Evolutionary conservation across 1,284 basidiomycete genomes (phyloP).

Genomic region (Moesziomyces sp.): DNA sequence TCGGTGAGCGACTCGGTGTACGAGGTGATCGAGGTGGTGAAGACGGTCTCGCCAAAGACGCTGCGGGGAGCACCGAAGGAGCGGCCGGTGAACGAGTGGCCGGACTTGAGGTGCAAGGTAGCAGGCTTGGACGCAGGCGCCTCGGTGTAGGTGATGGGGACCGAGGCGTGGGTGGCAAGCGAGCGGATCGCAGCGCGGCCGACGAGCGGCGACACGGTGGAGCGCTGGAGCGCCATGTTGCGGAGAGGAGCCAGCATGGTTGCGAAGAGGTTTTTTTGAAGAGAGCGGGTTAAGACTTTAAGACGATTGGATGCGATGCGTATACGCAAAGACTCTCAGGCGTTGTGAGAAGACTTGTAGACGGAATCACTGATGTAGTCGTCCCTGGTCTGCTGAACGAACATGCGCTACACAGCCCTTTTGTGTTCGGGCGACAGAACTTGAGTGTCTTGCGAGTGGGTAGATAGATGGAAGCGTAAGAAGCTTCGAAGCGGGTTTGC

Average conservation of each 20-base stretch:
- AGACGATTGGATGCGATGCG: conserved; percentile 10
- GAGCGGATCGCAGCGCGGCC: conserved; percentile 20
- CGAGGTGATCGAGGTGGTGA: conserved; percentile 97
- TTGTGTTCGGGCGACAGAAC: conserved; percentile 26
- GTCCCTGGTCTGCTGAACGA: conserved; percentile 62
- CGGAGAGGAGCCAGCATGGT: conserved; percentile 36
- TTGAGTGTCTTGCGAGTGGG: conserved; percentile 4
- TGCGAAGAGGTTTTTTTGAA: not conserved
- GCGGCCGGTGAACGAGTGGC: conserved; percentile 87
- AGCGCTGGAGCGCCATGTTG: conserved; percentile 31
- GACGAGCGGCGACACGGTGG: conserved; percentile 27
- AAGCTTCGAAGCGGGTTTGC: not conserved
- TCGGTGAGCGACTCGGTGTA: conserved; percentile 99
- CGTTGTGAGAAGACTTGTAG: conserved; percentile 56
- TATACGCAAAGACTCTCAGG: conserved; percentile 22
- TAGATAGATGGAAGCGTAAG: not conserved
- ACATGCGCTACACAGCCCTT: conserved; percentile 55
- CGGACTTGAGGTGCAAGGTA: conserved; percentile 89
- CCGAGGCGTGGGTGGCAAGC: conserved; percentile 32
- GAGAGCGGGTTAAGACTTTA: conserved; percentile 9
- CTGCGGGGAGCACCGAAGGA: conserved; percentile 90
- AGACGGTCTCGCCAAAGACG: conserved; percentile 96
- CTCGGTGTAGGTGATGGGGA: conserved; percentile 56
- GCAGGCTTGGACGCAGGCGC: conserved; percentile 74
- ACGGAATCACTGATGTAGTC: conserved; percentile 65